phyloP scores from a whole-genome alignment of 129 eudicot species.

The Scalesia atractyloides region DNA sequence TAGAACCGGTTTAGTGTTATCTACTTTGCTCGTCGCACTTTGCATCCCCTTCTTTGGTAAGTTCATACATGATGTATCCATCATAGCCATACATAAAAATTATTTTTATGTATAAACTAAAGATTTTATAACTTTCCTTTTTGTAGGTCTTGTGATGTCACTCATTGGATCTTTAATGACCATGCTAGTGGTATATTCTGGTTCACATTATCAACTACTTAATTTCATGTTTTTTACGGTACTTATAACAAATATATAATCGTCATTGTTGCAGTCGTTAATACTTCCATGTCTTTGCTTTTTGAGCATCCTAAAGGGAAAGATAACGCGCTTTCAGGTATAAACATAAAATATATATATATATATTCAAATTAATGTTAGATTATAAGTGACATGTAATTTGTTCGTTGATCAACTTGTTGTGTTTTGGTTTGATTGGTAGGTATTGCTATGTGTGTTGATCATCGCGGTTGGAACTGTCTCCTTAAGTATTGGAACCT shows the following conservation, averaged over 20 bases:
- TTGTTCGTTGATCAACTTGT: not conserved
- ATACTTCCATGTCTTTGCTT: constrained; percentile 90
- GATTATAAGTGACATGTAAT: not conserved
- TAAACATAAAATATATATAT: not conserved
- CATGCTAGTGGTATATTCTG: constrained; percentile 79
- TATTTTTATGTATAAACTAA: constrained; percentile 16
- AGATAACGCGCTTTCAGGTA: constrained; percentile 66
- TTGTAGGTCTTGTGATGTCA: constrained; percentile 84
- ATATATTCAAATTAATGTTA: not conserved
- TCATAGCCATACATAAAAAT: too few relatives aligned
- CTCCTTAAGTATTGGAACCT: constrained; percentile 64
- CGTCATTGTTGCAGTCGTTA: constrained; percentile 56
- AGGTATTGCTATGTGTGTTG: constrained; percentile 54
- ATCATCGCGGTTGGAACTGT: constrained; percentile 57
- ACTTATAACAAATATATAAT: not conserved
- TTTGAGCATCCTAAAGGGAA: constrained; percentile 71
- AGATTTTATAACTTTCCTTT: not conserved
- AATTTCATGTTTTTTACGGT: constrained; percentile 10
- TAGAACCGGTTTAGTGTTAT: constrained; percentile 74
- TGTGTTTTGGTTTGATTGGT: constrained; percentile 19
- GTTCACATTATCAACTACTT: constrained; percentile 2
- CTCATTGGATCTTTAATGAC: constrained; percentile 92
- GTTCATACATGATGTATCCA: too few relatives aligned
- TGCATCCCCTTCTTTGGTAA: constrained; percentile 82
- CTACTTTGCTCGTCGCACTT: constrained; percentile 77